These are phyloP conservation scores for Epichloe baconii DNA, from an alignment of 2,329 filamentous ascomycete species.

Conservation along the genomic window DNA sequence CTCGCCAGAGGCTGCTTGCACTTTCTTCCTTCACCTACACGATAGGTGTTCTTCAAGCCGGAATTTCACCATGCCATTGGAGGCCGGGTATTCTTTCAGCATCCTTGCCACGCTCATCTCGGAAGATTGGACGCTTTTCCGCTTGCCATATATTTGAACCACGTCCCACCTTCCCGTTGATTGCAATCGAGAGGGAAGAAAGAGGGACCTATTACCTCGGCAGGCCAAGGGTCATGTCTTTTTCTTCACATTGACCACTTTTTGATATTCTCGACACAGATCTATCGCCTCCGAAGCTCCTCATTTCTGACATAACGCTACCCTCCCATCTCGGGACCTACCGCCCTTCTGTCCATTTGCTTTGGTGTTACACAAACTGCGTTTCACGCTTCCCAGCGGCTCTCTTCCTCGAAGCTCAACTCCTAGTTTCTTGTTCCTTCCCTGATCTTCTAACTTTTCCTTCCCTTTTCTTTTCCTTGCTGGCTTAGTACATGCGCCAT, in stretches of 20 bases:
- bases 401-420: conserved; percentile 8
- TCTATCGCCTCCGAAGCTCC: conserved; percentile 7
- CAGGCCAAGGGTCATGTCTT: neutral
- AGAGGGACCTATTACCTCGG: conserved; percentile 4
- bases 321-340: neutral
- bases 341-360: conserved; percentile 7
- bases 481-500: neutral
- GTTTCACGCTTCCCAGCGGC: conserved; percentile 13
- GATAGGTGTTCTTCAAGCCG: neutral
- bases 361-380: conserved; percentile 13
- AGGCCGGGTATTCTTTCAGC: conserved; percentile 1
- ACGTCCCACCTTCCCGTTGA: conserved; percentile 4
- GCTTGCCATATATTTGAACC: conserved; percentile 1
- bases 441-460: neutral
- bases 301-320: conserved; percentile 1
- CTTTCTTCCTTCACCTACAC: conserved; percentile 1
- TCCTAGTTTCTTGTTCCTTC: conserved; percentile 1
- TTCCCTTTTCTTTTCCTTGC: neutral
- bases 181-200: conserved; percentile 3
- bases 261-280: neutral
- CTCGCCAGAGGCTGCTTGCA: neutral
- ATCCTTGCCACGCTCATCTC: neutral
- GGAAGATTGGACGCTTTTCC: neutral
- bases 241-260: neutral
- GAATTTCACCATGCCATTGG: conserved; percentile 5